Evolutionary conservation across 139 green algal genomes (phyloP).

Genomic region (Chlorokybus atmophyticus): DNA sequence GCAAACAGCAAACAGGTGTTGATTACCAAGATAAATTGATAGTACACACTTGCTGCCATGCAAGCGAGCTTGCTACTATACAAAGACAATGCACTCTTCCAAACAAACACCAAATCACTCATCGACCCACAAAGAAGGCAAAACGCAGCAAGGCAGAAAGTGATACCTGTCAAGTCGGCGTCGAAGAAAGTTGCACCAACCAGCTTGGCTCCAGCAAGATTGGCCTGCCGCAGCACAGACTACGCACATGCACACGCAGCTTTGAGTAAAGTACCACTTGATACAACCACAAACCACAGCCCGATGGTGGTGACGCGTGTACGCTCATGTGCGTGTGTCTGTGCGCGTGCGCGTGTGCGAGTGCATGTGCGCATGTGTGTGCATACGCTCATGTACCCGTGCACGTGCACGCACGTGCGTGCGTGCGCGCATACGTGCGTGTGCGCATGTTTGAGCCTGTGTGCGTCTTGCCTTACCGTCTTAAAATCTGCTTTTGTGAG

Average conservation of each 20-base stretch:
- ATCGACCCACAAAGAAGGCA: background rate
- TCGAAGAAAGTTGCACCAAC: slow-evolving; percentile 24
- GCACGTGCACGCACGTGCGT: too few species aligned
- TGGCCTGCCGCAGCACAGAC: slow-evolving; percentile 25
- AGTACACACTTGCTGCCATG: background rate
- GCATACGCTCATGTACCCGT: too few species aligned
- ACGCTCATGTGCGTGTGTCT: too few species aligned
- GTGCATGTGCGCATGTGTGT: too few species aligned
- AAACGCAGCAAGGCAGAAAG: background rate
- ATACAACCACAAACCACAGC: too few species aligned
- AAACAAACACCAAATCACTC: background rate
- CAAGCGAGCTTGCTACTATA: background rate
- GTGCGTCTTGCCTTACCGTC: slow-evolving; percentile 9
- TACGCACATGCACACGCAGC: slow-evolving; percentile 1
- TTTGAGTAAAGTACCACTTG: too few species aligned
- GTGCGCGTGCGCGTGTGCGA: too few species aligned
- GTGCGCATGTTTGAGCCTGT: too few species aligned
- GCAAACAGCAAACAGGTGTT: background rate
- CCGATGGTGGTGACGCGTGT: too few species aligned
- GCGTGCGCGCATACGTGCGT: too few species aligned
- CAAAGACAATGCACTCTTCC: background rate
- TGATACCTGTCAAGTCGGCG: slow-evolving; percentile 22
- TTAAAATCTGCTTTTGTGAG: slow-evolving; percentile 26
- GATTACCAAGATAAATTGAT: background rate
- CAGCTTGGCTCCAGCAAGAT: slow-evolving; percentile 18